Evolutionary conservation across 441 rosid genomes (phyloP), one percentile per base, ranked within the genome.

Genomic region (Eruca vesicaria): DNA sequence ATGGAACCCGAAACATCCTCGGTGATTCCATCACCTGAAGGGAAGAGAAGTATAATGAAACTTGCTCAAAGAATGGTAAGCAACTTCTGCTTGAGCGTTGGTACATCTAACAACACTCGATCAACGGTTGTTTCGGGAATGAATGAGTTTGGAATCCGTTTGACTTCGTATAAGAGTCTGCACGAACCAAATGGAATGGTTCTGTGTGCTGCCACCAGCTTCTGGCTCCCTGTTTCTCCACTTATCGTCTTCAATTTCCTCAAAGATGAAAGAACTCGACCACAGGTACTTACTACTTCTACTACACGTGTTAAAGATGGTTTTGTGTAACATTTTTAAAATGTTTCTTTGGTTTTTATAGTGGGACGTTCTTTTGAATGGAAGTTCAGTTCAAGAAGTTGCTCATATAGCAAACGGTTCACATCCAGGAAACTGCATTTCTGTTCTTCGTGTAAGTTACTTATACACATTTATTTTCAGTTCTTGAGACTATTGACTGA

Each of bases 291-390:
- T 9, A 28, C 16, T 41, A n/a, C n/a, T n/a, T n/a, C n/a, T n/a
- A n/a, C n/a, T n/a, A n/a, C n/a, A n/a, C n/a, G n/a, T n/a, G n/a
- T n/a, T n/a, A 9, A 26, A 38, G 7, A 57, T 69, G 16, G 11
- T 9, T 2, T 28, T n/a, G 12, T 38, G 60, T 57, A 31, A 58
- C 60, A 19, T 12, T 21, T 4, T 48, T 19, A n/a, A n/a, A 0
- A 62, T 62, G 29, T 35, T 35, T 14, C n/a, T 16, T 21, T 19
- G 15, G 9, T 52, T 77, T 26, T 59, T 60, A 14, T 21, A 94
- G 98, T 94, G 97, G 98, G 98, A 94, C 71, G 97, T 90, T 79
- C 95, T 94, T 67, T 90, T 93, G 3, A 86, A 84, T 73, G 92
- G 95, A 33, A 88, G 85, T 72, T 89, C 88, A 11, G 92, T 88